Percentiles rank a stretch among this genome's conserved stretches.
Evolutionary conservation across 768 basidiomycete species (phyloP).

Genomic region (Rhizopogon vulgaris): DNA sequence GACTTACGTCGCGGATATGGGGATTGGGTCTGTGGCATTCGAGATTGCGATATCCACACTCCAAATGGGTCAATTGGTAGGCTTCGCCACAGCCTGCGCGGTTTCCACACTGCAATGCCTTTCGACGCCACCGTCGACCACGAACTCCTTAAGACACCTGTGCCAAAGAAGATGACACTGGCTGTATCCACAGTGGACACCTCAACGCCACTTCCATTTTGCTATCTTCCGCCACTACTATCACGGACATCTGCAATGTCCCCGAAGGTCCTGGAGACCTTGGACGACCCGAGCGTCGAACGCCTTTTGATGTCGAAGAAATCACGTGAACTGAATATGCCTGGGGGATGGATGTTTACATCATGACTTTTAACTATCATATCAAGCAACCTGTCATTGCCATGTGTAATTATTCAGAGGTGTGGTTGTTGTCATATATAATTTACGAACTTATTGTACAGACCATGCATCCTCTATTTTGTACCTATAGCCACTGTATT

Average conservation of each 20-base stretch:
- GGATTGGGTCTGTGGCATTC: conserved; percentile 24
- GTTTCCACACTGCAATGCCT: conserved; percentile 21
- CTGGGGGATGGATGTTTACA: conserved; percentile 33
- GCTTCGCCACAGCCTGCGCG: conserved; percentile 10
- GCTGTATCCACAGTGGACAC: conserved; percentile 9
- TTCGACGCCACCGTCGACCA: conserved; percentile 9
- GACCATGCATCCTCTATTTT: conserved; percentile 6
- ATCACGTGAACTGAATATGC: conserved; percentile 32
- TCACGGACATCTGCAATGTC: conserved; percentile 13
- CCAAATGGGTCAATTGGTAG: conserved; percentile 27
- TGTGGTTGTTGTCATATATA: conserved; percentile 1
- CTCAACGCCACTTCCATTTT: conserved; percentile 12
- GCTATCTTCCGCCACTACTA: conserved; percentile 21
- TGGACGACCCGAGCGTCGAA: conserved; percentile 9
- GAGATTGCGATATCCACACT: conserved; percentile 26
- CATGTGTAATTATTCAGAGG: neutral
- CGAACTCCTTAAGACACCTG: conserved; percentile 8
- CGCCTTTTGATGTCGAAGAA: conserved; percentile 11
- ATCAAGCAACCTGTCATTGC: neutral
- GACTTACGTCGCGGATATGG: conserved; percentile 16
- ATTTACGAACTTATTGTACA: neutral
- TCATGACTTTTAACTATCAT: conserved; percentile 6
- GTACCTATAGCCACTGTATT: conserved; percentile 9
- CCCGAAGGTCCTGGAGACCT: conserved; percentile 10
- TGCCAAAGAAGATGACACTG: conserved; percentile 4